These are phyloP conservation scores for Carallia pectinifolia DNA, from an alignment of 345 rosid species.

Conservation along the genomic window DNA sequence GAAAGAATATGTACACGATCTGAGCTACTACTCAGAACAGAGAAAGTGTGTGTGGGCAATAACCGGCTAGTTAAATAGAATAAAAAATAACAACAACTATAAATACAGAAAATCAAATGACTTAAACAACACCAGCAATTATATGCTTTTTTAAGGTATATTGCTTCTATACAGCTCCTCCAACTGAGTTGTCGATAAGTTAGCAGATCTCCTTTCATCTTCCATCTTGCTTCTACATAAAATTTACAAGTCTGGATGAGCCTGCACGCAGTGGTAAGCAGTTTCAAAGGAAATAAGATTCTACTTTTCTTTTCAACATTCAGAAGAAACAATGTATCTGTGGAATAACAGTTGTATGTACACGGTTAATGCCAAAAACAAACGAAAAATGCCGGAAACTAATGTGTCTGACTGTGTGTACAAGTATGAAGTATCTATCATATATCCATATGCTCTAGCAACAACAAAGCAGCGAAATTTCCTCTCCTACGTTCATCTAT, in stretches of 20 bases:
- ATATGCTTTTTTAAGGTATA: not conserved
- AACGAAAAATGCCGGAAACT: no score
- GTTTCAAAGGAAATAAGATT: not conserved
- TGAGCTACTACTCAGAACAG: not conserved
- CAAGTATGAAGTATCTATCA: no score
- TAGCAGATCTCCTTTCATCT: not conserved
- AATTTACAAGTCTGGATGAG: conserved; percentile 29
- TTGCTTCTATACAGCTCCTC: conserved; percentile 32
- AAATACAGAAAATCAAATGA: not conserved
- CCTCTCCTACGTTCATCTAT: no score
- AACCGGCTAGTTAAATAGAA: not conserved
- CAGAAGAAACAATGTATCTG: no score
- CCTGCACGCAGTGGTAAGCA: conserved; percentile 15
- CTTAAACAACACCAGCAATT: not conserved
- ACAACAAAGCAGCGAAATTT: no score
- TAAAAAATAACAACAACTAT: not conserved
- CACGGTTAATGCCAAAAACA: no score
- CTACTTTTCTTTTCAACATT: not conserved
- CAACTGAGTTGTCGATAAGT: conserved; percentile 5
- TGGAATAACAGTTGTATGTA: no score
- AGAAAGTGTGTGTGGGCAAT: not conserved
- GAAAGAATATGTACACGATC: not conserved
- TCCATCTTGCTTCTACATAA: conserved; percentile 15
- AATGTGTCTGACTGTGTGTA: no score
- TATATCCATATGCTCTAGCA: no score